Base-by-base conservation (phyloP, 2,329 filamentous ascomycete species). In the Thielaviopsis populi region DNA sequence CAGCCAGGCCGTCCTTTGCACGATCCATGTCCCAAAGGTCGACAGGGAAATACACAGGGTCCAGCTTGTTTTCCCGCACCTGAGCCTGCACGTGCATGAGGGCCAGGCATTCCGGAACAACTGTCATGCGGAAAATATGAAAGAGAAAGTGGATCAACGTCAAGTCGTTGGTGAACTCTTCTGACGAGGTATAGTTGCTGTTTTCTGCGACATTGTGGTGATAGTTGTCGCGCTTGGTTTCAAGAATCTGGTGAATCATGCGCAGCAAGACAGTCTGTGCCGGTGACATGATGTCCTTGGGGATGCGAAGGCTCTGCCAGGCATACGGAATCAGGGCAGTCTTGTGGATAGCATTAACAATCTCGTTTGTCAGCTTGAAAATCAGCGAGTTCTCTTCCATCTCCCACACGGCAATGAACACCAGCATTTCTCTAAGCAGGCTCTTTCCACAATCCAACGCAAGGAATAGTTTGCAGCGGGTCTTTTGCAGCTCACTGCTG, bases 1-100 rank as follows among this genome's bases (percentile, higher is more conserved):
- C 91, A 61, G 91, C 90, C 0, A 97, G 83, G 0, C 92, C 92
- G 70, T 97, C 92, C 72, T 95, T 96, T 65, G 95, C 92, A 15
- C 92, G 84, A 72, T 97, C 92, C 87, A 97, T 95, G 70, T 97
- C 92, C 92, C 92, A 97, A 58, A 91, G 82, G 70, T 97, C 95
- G 1, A 96, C 85, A 0, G 92, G 92, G 70, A 96, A 97, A 70
- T 96, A 91, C 67, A 89, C 84, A 0, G 89, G 85, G 66, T 92
- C 83, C 17, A 86, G 84, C 64, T 85, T 80, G 40, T 86, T 85
- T 48, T 86, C 84, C 50, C 89, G 86, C 41, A 96, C 95, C 71
- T 96, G 88, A 17, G 89, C 89, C 75, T 97, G 92, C 2, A 96
- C 81, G 70, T 94, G 90, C 76, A 97, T 96, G 43, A 96, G 79